Base-by-base conservation (phyloP, 1,139 yeast genomes). In the Arxiozyma telluris region DNA sequence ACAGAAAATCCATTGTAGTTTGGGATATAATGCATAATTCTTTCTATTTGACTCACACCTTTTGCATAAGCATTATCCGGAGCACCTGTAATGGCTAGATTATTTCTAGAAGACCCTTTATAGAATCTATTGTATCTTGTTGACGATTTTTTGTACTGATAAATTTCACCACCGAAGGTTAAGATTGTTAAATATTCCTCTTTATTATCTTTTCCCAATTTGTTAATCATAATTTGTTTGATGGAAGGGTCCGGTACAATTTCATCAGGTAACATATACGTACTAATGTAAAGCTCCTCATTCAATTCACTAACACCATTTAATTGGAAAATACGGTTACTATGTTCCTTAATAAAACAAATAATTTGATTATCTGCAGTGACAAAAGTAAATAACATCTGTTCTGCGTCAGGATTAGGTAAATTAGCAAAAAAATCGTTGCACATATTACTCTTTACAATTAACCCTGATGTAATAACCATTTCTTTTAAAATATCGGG, bases 141-240 rank as follows among this genome's bases (percentile, higher is more conserved):
- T 59, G 74, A 75, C 55, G 74, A 80, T 46, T 83, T 71, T 61
- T 82, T 81, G 66, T 89, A 89, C 58, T 86, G 73, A 48, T 82
- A 73, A 1, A 88, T 73, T 67, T 89, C 95, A 62, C 94, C 94
- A 53, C 93, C 91, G 65, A 83, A 79, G 0, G 96, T 88, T 51
- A 89, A 72, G 7, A 88, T 73, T 0, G 90, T 76, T 57, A 90
- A 68, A 66, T 82, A 83, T 60, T 87, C 91, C 53, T 79, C 74
- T 27, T 74, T 70, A 22, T 63, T 59, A 41, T 64, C 64, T 61
- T 85, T 88, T 3, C 96, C 96, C 47, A 89, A 65, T 49, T 78
- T 80, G 51, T 82, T 78, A 52, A 84, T 76, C 63, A 84, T 77
- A 2, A 85, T 78, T 67, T 87, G 93, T 63, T 84, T 86, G 55